Conservation (phyloP, 1,139 yeast species). For the Taphrina confusa region DNA sequence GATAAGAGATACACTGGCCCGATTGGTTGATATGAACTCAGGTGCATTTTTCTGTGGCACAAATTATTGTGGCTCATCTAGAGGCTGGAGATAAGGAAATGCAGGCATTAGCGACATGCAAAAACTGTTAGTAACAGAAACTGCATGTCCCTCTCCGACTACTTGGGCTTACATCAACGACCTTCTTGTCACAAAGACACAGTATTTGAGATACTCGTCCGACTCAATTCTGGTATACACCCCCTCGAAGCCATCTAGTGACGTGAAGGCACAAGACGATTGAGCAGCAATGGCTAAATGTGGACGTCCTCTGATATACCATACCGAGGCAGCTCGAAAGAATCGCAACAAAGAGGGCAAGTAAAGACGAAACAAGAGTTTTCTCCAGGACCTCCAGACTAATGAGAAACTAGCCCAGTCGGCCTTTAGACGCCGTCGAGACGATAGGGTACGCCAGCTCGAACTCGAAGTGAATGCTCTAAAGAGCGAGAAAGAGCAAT, state of each 20-base stretch:
- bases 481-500: constrained; percentile 11
- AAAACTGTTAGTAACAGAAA: constrained; percentile 1
- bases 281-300: constrained; percentile 17
- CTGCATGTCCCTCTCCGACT: not conserved
- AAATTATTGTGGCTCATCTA: no score
- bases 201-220: no score
- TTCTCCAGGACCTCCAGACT: not conserved
- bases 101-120: not conserved
- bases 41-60: no score
- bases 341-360: constrained; percentile 15
- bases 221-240: no score
- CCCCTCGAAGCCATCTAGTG: no score
- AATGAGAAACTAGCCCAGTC: constrained; percentile 19
- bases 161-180: not conserved
- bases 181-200: no score
- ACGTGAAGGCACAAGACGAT: no score
- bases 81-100: constrained; percentile 1
- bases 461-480: constrained; percentile 5
- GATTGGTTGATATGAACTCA: no score
- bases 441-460: constrained; percentile 16
- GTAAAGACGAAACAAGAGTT: not conserved
- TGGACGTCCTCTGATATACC: constrained; percentile 14
- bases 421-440: constrained; percentile 20
- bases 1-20: no score
- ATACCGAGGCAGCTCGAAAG: constrained; percentile 19